Evolutionary conservation across 1,139 yeast species (phyloP), one percentile per base, ranked within the genome.

Genomic region (Meyerozyma athensensis): DNA sequence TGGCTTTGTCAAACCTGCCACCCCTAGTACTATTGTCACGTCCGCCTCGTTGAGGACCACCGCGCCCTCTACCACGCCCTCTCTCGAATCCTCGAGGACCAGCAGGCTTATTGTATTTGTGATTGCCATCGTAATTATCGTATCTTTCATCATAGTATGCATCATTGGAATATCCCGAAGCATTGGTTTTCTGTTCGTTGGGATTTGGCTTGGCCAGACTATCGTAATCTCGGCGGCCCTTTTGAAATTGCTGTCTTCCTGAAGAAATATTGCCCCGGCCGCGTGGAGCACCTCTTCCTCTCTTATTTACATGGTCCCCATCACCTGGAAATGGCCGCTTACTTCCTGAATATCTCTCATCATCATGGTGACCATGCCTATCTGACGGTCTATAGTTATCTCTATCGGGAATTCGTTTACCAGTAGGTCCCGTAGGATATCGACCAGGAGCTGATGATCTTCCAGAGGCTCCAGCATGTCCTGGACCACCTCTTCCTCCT

Each of bases 1-100:
- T 38, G 36, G 34, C 36, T 35, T 20, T 23, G 26, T 30, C 30
- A 7, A 13, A 21, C 18, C 34, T 10, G n/a, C 30, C 18, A 8
- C 33, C 23, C n/a, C 30, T 20, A 19, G 36, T 20, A 16, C 26
- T 31, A 10, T 31, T 33, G 8, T 37, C 43, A 19, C 40, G 33
- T 16, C 30, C 19, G 8, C 33, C 36, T 6, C 37, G 37, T 7
- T 7, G 30, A 6, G 36, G 23, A 12, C 37, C 30, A n/a, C 34
- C 33, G 21, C 21, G 10, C 31, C 37, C 21, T 26, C 38, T 19
- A 21, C 19, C 33, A 3, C 38, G 33, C 26, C 36, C 38, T 13
- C 37, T 31, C 7, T 35, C 36, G n/a, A 28, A 16, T 13, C 20
- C 20, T 18, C 32, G 19, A 10, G 32, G 32, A 8, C 20, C 20